phyloP scores from a whole-genome alignment of 805 yeast genomes.

The Metschnikowia bowlesiae region DNA sequence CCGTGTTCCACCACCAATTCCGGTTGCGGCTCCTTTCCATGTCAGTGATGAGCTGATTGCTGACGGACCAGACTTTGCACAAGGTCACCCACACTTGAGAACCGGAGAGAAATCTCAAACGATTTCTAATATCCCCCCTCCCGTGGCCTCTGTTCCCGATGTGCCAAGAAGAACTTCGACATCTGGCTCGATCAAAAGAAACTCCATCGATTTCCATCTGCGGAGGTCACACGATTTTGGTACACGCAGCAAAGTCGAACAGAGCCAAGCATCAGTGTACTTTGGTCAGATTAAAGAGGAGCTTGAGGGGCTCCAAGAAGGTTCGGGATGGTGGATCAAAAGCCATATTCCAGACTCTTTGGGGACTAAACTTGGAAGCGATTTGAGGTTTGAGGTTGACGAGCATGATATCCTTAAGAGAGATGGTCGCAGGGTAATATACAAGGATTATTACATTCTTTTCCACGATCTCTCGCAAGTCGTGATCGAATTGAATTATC shows the following conservation, averaged over 20 bases:
- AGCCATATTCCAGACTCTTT: slow-evolving; percentile 55
- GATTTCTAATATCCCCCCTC: slow-evolving; percentile 14
- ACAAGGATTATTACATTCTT: slow-evolving; percentile 66
- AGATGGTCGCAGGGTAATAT: slow-evolving; percentile 43
- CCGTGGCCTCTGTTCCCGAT: slow-evolving; percentile 10
- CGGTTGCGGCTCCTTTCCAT: slow-evolving; percentile 3
- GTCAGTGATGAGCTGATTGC: slow-evolving; percentile 10
- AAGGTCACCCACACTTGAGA: slow-evolving; percentile 3
- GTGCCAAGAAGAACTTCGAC: slow-evolving; percentile 17
- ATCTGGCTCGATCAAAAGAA: slow-evolving; percentile 8
- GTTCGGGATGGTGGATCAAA: slow-evolving; percentile 63
- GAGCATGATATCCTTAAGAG: slow-evolving; percentile 52
- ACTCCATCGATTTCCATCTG: slow-evolving; percentile 6
- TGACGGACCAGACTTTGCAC: slow-evolving; percentile 6
- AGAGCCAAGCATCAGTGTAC: slow-evolving; percentile 27
- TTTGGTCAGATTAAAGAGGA: slow-evolving; percentile 27
- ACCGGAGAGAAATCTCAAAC: slow-evolving; percentile 7
- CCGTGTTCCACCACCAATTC: slow-evolving; percentile 10
- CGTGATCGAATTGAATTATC: slow-evolving; percentile 54
- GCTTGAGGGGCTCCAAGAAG: slow-evolving; percentile 22
- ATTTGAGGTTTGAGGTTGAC: slow-evolving; percentile 63
- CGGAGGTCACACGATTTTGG: slow-evolving; percentile 6
- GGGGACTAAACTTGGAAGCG: slow-evolving; percentile 38
- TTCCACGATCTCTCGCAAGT: slow-evolving; percentile 71
- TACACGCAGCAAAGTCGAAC: slow-evolving; percentile 15